phyloP scores from a whole-genome alignment of 352 stramenopile species.

The Peronospora destructor region DNA sequence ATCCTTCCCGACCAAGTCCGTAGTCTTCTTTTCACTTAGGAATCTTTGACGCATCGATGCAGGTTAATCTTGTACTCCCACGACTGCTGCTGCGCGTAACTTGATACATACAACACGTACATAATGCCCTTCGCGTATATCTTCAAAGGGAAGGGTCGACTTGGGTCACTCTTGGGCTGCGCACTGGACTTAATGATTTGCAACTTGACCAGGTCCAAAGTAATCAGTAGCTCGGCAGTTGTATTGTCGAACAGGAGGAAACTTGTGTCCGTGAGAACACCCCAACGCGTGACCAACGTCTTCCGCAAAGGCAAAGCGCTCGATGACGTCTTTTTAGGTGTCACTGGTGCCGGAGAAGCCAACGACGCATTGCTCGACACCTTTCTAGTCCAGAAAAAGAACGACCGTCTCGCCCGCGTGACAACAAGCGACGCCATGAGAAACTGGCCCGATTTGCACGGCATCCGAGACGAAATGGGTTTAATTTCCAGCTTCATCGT shows the following conservation, averaged over 20 bases:
- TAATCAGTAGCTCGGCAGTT: constrained; percentile 59
- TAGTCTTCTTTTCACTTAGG: constrained; percentile 24
- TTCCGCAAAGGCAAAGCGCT: constrained; percentile 45
- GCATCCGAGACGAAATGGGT: constrained; percentile 48
- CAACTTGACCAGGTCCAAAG: constrained; percentile 71
- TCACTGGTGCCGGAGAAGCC: constrained; percentile 36
- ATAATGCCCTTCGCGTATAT: constrained; percentile 60
- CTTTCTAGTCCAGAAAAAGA: constrained; percentile 62
- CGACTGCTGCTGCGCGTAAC: constrained; percentile 64
- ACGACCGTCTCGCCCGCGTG: constrained; percentile 35
- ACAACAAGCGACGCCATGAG: constrained; percentile 46
- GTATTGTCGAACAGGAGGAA: constrained; percentile 77
- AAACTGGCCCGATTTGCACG: constrained; percentile 74
- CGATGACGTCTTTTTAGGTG: constrained; percentile 31
- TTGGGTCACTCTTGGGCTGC: constrained; percentile 43
- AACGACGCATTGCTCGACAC: constrained; percentile 31
- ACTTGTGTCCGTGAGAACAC: constrained; percentile 71
- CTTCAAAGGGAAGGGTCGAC: constrained; percentile 59
- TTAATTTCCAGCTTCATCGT: constrained; percentile 52
- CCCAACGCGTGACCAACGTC: constrained; percentile 63
- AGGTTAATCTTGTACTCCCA: constrained; percentile 81
- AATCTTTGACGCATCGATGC: constrained; percentile 63
- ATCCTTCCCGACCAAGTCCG: constrained; percentile 1
- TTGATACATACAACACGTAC: constrained; percentile 73
- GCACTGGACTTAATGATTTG: constrained; percentile 59